Conservation (phyloP, 1,139 yeast genomes). For the Arxiozyma telluris region DNA sequence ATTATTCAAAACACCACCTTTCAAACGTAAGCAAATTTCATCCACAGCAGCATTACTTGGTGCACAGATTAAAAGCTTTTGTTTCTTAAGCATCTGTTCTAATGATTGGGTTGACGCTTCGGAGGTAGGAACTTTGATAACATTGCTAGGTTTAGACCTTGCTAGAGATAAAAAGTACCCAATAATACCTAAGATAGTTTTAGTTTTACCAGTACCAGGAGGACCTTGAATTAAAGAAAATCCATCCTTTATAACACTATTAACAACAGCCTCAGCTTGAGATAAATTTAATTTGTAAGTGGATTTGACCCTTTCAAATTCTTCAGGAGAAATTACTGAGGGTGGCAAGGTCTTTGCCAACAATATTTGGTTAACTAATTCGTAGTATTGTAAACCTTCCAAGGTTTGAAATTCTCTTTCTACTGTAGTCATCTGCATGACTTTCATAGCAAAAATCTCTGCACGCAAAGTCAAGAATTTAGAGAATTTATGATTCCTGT, state of each 20-base stretch:
- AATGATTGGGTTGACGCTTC: constrained; percentile 13
- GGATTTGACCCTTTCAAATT: constrained; percentile 36
- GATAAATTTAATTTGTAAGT: constrained; percentile 67
- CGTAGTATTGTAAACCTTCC: constrained; percentile 73
- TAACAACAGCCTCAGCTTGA: constrained; percentile 81
- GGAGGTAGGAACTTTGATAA: constrained; percentile 16
- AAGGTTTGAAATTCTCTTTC: constrained; percentile 89
- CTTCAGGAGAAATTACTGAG: constrained; percentile 29
- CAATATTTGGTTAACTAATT: constrained; percentile 55
- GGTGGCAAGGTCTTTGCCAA: constrained; percentile 49
- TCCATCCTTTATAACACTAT: constrained; percentile 60
- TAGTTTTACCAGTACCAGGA: constrained; percentile 97
- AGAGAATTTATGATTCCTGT: constrained; percentile 34
- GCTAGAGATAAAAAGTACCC: constrained; percentile 57
- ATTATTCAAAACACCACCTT: constrained; percentile 56
- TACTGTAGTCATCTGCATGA: constrained; percentile 80
- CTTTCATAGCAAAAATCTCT: constrained; percentile 56
- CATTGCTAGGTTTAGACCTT: constrained; percentile 23
- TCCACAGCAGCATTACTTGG: constrained; percentile 99
- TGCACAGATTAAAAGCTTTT: constrained; percentile 78
- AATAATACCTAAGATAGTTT: constrained; percentile 85
- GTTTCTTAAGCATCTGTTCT: constrained; percentile 31
- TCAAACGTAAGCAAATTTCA: constrained; percentile 80
- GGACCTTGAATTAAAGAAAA: constrained; percentile 95
- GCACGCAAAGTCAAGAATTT: constrained; percentile 53